Base-by-base conservation (phyloP, 768 basidiomycete genomes). In the Tylopilus vinaceipallidus region DNA sequence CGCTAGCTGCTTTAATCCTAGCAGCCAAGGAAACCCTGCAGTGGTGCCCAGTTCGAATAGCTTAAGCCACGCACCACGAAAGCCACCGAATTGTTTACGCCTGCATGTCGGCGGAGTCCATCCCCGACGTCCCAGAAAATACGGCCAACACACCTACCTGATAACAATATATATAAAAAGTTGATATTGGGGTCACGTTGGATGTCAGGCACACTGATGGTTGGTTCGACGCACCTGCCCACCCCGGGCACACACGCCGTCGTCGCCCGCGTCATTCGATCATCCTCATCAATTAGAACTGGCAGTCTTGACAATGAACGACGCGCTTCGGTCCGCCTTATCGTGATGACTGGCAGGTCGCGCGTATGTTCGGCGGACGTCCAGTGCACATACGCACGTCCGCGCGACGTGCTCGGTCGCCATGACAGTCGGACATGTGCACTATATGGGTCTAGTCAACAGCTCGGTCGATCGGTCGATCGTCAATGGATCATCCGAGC, bases 161-260 rank as follows among this genome's bases (percentile, higher is more conserved):
- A n/a, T n/a, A n/a, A n/a, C n/a, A n/a, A n/a, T n/a, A n/a, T n/a
- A n/a, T n/a, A n/a, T n/a, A n/a, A n/a, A n/a, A n/a, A n/a, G n/a
- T n/a, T n/a, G n/a, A n/a, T n/a, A n/a, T n/a, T n/a, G n/a, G n/a
- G 55, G 30, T 4, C 42, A 45, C n/a, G 32, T 2, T 23, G 48
- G 36, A 42, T 33, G 57, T 44, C 46, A 60, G 58, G 58, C 58
- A 58, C 57, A 42, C 1, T 60, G 58, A 51, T 60, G 42, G 48
- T n/a, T n/a, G n/a, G n/a, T n/a, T n/a, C n/a, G n/a, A n/a, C n/a
- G n/a, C n/a, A n/a, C n/a, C n/a, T n/a, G n/a, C n/a, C n/a, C n/a
- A n/a, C n/a, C n/a, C n/a, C n/a, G n/a, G n/a, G n/a, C n/a, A n/a
- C n/a, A n/a, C n/a, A n/a, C n/a, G n/a, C n/a, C n/a, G n/a, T n/a